Evolutionary conservation across 148 eudicot genomes (phyloP).

Genomic region (Beta vulgaris): DNA sequence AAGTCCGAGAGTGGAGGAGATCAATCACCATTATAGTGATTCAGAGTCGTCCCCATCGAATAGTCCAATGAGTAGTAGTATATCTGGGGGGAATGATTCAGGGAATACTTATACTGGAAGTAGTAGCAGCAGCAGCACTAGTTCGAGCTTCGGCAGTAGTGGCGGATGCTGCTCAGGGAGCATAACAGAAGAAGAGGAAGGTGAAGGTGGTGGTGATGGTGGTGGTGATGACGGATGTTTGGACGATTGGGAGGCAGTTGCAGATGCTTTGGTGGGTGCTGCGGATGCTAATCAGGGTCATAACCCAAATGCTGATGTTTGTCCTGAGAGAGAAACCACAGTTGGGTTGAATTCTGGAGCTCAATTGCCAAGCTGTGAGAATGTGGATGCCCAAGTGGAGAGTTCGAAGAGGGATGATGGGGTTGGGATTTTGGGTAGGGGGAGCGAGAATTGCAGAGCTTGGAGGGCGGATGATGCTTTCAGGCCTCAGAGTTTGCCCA

Average conservation of each 20-base stretch:
- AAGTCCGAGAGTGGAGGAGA: slow-evolving; percentile 38
- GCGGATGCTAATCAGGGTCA: slow-evolving; percentile 38
- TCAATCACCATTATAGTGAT: slow-evolving; percentile 53
- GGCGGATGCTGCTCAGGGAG: slow-evolving; percentile 60
- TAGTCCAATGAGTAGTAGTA: slow-evolving; percentile 62
- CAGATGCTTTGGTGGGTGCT: slow-evolving; percentile 69
- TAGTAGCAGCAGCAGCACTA: slow-evolving; percentile 53
- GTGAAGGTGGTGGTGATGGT: slow-evolving; percentile 28
- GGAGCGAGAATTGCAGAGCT: slow-evolving; percentile 38
- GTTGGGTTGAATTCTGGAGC: slow-evolving; percentile 13
- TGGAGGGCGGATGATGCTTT: slow-evolving; percentile 86
- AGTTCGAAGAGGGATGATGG: slow-evolving; percentile 36
- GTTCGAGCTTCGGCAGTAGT: slow-evolving; percentile 46
- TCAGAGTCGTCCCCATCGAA: slow-evolving; percentile 49
- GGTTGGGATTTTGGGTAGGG: slow-evolving; percentile 31
- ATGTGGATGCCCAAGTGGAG: slow-evolving; percentile 18
- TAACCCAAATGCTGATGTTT: slow-evolving; percentile 22
- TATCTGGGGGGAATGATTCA: slow-evolving; percentile 41
- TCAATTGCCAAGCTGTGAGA: slow-evolving; percentile 6
- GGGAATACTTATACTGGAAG: slow-evolving; percentile 38
- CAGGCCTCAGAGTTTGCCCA: slow-evolving; percentile 83
- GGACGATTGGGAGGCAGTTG: slow-evolving; percentile 95
- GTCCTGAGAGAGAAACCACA: slow-evolving; percentile 17
- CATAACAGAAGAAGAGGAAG: slow-evolving; percentile 67
- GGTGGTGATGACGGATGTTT: slow-evolving; percentile 59